Conservation (phyloP, 805 yeast genomes). For the Yamadazyma insecticola region DNA sequence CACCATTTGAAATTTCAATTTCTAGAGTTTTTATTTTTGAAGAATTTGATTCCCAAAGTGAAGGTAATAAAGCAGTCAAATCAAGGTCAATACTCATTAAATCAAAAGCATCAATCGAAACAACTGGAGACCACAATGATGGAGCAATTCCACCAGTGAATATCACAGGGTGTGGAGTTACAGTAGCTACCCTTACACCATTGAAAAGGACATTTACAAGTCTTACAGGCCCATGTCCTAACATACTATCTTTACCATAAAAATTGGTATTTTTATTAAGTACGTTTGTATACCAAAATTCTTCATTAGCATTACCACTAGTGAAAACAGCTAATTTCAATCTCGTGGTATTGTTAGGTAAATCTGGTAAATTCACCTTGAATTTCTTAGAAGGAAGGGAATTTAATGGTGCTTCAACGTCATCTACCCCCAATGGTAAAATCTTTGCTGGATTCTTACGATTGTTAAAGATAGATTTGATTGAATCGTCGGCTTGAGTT, state of each 20-base stretch:
- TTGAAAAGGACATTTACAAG: conserved; percentile 58
- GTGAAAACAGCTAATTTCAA: conserved; percentile 56
- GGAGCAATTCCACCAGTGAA: conserved; percentile 84
- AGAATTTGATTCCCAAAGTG: conserved; percentile 47
- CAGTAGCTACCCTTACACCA: conserved; percentile 54
- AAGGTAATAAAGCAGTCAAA: conserved; percentile 63
- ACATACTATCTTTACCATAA: conserved; percentile 27
- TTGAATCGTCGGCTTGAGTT: background rate
- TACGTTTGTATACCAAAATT: conserved; percentile 73
- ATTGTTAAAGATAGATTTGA: conserved; percentile 19
- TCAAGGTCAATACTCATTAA: conserved; percentile 67
- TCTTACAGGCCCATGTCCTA: conserved; percentile 71
- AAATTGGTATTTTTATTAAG: conserved; percentile 42
- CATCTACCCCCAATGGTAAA: conserved; percentile 25
- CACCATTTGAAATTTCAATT: conserved; percentile 52
- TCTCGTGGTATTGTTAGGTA: conserved; percentile 55
- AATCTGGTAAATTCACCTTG: conserved; percentile 36
- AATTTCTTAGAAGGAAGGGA: conserved; percentile 41
- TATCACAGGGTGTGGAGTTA: conserved; percentile 67
- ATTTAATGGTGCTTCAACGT: conserved; percentile 37
- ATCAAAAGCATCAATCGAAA: conserved; percentile 70
- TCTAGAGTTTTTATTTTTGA: conserved; percentile 28
- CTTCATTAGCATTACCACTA: conserved; percentile 76
- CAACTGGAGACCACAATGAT: conserved; percentile 75
- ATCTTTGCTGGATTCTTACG: conserved; percentile 36